Evolutionary conservation across 2,329 filamentous ascomycete genomes (phyloP).

Genomic region (Neoscytalidium dimidiatum): DNA sequence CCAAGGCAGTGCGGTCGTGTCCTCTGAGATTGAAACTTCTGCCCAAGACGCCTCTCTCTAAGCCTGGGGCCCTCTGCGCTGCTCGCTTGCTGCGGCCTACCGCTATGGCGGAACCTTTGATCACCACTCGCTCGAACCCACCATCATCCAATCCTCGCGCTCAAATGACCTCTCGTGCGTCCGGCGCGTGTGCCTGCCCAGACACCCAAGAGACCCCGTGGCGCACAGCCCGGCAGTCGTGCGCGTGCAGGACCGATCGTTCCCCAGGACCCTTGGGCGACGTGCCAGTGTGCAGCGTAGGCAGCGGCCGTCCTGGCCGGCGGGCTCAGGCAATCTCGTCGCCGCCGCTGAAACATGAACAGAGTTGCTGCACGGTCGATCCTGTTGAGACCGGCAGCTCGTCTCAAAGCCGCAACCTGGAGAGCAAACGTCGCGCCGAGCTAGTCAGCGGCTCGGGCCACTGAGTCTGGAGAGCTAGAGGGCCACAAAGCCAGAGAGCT

Average conservation of each 20-base stretch:
- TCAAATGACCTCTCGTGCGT: background rate
- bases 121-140: background rate
- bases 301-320: background rate
- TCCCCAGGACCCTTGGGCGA: background rate
- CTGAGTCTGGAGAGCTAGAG: background rate
- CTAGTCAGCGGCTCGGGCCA: conserved; percentile 8
- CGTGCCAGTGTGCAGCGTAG: background rate
- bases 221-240: background rate
- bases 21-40: conserved; percentile 13
- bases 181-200: background rate
- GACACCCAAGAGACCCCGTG: no score
- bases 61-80: no score
- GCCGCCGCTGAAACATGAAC: conserved; percentile 4
- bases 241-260: no score
- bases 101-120: background rate
- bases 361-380: background rate
- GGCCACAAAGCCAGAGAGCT: no score
- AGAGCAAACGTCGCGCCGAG: background rate
- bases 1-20: background rate
- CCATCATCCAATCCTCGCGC: background rate
- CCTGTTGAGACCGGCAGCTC: background rate
- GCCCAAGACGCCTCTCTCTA: no score
- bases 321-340: background rate
- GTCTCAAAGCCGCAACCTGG: background rate
- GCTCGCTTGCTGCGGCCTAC: background rate